Conservation (phyloP, 225 moss, liverwort and hornwort genomes). For the Physcomitrium patens region DNA sequence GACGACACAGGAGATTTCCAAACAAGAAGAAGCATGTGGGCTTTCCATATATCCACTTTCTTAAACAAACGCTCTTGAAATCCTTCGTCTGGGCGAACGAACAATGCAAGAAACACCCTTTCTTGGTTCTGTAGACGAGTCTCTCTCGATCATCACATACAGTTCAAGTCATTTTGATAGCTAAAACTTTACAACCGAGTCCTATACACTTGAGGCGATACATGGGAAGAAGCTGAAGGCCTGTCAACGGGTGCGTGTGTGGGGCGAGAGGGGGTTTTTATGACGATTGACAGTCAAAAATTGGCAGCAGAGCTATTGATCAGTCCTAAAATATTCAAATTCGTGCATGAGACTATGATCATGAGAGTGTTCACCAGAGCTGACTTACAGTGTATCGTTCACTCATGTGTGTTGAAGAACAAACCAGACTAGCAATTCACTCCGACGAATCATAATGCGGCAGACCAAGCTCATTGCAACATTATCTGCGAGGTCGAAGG, state of each 20-base stretch:
- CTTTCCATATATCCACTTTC: too few species aligned
- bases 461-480: too few species aligned
- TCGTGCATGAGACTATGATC: too few species aligned
- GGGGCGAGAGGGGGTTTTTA: neutral
- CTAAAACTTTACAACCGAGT: neutral
- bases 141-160: neutral
- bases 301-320: neutral
- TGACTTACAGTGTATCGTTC: neutral
- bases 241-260: neutral
- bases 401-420: neutral
- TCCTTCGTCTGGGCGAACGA: neutral
- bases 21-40: too few species aligned
- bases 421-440: neutral
- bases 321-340: too few species aligned
- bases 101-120: neutral
- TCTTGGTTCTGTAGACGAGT: neutral
- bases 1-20: too few species aligned
- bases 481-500: too few species aligned
- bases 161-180: neutral
- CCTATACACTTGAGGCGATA: neutral
- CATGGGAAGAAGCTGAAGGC: constrained; percentile 4
- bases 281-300: neutral
- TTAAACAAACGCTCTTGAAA: neutral
- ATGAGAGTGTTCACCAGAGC: neutral
- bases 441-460: too few species aligned